Conservation (phyloP, 495 filamentous ascomycete genomes). For the Niebla homalea region DNA sequence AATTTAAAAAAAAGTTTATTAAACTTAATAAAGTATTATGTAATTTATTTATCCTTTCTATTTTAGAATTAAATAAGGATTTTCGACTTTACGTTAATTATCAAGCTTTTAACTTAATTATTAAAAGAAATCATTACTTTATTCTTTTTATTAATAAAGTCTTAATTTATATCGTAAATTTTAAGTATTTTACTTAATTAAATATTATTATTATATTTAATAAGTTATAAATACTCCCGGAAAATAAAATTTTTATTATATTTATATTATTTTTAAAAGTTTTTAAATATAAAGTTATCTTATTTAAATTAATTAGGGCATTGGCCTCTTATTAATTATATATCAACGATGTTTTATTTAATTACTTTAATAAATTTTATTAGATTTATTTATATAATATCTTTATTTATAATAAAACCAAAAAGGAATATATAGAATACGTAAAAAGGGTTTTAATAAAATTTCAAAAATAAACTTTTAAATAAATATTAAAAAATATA, state of each 20-base stretch:
- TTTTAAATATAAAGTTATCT: slow-evolving; percentile 23
- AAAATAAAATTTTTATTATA: slow-evolving; percentile 19
- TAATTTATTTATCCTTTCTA: background rate
- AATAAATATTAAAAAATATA: slow-evolving; percentile 17
- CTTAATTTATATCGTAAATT: slow-evolving; percentile 15
- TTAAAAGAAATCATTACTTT: slow-evolving; percentile 29
- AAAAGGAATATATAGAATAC: slow-evolving; percentile 13
- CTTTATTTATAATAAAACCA: slow-evolving; percentile 14
- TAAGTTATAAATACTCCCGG: slow-evolving; percentile 17
- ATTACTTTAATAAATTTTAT: slow-evolving; percentile 19
- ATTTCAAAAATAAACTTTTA: slow-evolving; percentile 10
- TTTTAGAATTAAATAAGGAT: no score
- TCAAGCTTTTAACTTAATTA: background rate
- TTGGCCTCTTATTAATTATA: slow-evolving; percentile 19
- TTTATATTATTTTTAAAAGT: slow-evolving; percentile 19
- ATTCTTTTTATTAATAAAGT: slow-evolving; percentile 33
- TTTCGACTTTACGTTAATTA: background rate
- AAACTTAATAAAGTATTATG: background rate
- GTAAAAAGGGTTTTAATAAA: slow-evolving; percentile 11
- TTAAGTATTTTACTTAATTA: slow-evolving; percentile 30
- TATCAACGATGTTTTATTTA: slow-evolving; percentile 20
- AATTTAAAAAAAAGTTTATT: background rate
- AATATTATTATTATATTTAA: slow-evolving; percentile 31
- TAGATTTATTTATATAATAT: slow-evolving; percentile 17
- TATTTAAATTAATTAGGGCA: slow-evolving; percentile 20